phyloP scores from a whole-genome alignment of 2,329 filamentous ascomycete species.

The Aureobasidium sp. region DNA sequence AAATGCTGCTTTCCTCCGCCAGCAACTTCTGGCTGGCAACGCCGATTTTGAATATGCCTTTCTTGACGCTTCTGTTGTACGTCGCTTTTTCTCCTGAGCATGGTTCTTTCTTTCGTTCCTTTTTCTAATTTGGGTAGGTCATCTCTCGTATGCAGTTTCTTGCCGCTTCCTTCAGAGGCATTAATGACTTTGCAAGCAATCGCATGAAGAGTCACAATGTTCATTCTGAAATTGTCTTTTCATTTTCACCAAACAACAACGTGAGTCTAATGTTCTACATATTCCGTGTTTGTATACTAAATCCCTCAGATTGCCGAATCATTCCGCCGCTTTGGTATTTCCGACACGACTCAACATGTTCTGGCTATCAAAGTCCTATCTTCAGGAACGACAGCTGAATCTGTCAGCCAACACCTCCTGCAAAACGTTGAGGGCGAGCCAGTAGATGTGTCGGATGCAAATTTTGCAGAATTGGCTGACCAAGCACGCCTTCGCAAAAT shows the following conservation, averaged over 20 bases:
- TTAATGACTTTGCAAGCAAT: conserved; percentile 56
- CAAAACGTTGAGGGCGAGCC: conserved; percentile 55
- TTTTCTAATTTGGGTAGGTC: conserved; percentile 43
- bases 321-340: conserved; percentile 81
- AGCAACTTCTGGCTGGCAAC: conserved; percentile 81
- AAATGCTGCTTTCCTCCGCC: conserved; percentile 71
- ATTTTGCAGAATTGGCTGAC: conserved; percentile 56
- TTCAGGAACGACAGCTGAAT: conserved; percentile 36
- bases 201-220: conserved; percentile 73
- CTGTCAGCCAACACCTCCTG: conserved; percentile 54
- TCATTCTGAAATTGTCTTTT: conserved; percentile 81
- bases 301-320: conserved; percentile 73
- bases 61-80: conserved; percentile 73
- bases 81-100: background rate
- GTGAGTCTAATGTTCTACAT: conserved; percentile 36
- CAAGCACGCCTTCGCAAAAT: conserved; percentile 67
- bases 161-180: conserved; percentile 69
- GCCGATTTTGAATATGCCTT: conserved; percentile 87
- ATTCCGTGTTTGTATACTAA: conserved; percentile 10
- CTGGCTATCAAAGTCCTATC: conserved; percentile 71
- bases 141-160: conserved; percentile 66
- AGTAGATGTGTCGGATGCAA: conserved; percentile 55
- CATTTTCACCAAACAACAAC: conserved; percentile 75
- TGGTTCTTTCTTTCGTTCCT: no score
- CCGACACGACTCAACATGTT: conserved; percentile 62